A percentile compares a stretch with the other conserved stretches of the same genome.
phyloP scores from a whole-genome alignment of 1,284 basidiomycete genomes.

The Gastroboletus turbinatus region DNA sequence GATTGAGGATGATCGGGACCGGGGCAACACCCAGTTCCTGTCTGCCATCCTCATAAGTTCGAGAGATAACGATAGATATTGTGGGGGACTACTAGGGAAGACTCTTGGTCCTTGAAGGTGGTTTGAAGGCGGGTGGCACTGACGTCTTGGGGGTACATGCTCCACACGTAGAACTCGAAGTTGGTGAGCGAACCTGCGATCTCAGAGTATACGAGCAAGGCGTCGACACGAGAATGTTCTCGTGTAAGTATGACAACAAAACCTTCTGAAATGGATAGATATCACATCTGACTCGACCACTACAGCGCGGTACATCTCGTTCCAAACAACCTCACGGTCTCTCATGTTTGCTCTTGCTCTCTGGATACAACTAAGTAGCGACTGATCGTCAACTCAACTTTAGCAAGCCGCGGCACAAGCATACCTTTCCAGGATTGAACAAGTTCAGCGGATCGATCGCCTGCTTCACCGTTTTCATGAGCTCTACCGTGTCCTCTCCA shows the following conservation, averaged over 20 bases:
- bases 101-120: too few relatives aligned
- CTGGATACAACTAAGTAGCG: not conserved
- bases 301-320: not conserved
- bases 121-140: too few relatives aligned
- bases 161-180: too few relatives aligned
- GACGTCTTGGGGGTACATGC: too few relatives aligned
- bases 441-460: conserved; percentile 75
- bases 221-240: not conserved
- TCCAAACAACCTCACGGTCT: not conserved
- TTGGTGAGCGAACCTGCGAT: not conserved
- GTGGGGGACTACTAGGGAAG: too few relatives aligned
- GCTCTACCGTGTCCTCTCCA: conserved; percentile 70
- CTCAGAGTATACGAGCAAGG: not conserved
- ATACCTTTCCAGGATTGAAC: conserved; percentile 80
- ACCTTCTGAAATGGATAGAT: not conserved
- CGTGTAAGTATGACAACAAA: not conserved
- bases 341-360: not conserved
- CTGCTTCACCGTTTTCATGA: conserved; percentile 75
- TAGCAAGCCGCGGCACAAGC: not conserved
- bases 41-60: too few relatives aligned
- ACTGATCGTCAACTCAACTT: conserved; percentile 1
- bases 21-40: too few relatives aligned
- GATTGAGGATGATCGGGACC: too few relatives aligned
- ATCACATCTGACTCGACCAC: not conserved
- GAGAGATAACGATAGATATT: too few relatives aligned